Evolutionary conservation across 179 eudicot genomes (phyloP).

Genomic region (Heliamphora ciliata): DNA sequence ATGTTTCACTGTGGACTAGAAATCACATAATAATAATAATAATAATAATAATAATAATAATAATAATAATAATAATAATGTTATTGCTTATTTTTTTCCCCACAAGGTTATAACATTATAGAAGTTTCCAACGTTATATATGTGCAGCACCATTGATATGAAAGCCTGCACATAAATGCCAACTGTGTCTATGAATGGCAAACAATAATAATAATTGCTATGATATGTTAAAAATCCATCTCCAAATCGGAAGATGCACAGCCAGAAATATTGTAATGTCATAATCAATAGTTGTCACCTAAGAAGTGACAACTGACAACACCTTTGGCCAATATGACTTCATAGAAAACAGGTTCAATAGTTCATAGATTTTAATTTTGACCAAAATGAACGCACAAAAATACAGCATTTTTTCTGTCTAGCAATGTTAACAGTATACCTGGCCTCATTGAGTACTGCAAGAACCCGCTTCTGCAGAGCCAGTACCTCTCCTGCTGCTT

Average conservation of each 20-base stretch:
- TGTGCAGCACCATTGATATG: too few species aligned
- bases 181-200: too few species aligned
- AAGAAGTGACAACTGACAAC: not conserved
- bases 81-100: too few species aligned
- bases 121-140: too few species aligned
- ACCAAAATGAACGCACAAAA: not conserved
- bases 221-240: not conserved
- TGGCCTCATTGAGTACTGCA: conserved; percentile 87
- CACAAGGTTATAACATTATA: too few species aligned
- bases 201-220: not conserved
- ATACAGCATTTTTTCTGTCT: not conserved
- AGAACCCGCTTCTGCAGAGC: conserved; percentile 97
- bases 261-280: not conserved
- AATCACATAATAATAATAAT: not conserved
- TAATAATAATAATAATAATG: too few species aligned
- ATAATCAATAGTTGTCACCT: not conserved
- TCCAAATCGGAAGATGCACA: not conserved
- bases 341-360: not conserved
- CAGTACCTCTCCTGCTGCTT: conserved; percentile 92
- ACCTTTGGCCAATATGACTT: not conserved
- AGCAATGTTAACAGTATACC: conserved; percentile 29
- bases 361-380: not conserved
- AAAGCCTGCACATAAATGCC: too few species aligned
- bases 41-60: not conserved
- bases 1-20: not conserved